Evolutionary conservation across 2,329 filamentous ascomycete species (phyloP).

Genomic region (Penicillium hesseltinei): DNA sequence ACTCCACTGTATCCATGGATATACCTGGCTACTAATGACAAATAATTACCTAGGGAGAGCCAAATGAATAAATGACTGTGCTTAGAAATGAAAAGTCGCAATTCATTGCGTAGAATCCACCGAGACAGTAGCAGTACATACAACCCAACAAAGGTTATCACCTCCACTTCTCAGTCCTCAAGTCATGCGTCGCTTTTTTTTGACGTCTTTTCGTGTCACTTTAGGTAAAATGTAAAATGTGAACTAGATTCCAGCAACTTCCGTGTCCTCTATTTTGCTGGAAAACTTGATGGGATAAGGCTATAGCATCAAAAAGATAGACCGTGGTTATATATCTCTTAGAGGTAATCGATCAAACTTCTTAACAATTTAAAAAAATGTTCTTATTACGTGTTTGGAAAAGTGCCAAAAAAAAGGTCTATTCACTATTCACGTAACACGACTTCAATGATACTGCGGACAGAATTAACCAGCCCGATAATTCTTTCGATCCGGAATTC

Average conservation of each 20-base stretch:
- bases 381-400: too few species aligned
- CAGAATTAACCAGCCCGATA: not conserved
- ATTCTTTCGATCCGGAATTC: not conserved
- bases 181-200: not conserved
- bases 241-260: not conserved
- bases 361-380: too few species aligned
- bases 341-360: too few species aligned
- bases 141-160: not conserved
- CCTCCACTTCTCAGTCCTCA: not conserved
- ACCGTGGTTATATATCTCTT: too few species aligned
- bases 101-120: not conserved
- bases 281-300: not conserved
- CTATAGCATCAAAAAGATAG: not conserved
- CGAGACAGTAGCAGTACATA: not conserved
- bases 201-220: not conserved
- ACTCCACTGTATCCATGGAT: not conserved
- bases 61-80: not conserved
- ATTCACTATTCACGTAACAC: too few species aligned
- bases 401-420: too few species aligned
- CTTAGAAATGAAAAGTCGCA: not conserved
- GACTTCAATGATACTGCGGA: too few species aligned
- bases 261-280: too few species aligned
- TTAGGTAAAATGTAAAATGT: not conserved
- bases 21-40: not conserved
- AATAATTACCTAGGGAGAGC: not conserved